phyloP scores from a whole-genome alignment of 495 filamentous ascomycete genomes.

The Talaromyces liani region DNA sequence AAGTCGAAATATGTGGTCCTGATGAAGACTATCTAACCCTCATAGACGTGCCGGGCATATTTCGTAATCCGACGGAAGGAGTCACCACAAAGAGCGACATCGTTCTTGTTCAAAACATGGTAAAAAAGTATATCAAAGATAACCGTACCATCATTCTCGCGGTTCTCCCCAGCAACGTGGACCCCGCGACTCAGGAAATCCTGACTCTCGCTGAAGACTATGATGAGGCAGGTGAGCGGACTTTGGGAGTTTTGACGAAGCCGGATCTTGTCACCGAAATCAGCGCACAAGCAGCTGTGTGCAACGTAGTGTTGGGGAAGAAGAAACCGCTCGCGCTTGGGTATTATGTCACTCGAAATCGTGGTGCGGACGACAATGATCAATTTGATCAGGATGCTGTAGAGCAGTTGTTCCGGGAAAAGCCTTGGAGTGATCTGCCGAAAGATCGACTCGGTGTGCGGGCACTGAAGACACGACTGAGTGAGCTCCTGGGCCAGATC shows the following conservation, averaged over 20 bases:
- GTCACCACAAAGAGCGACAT: conserved; percentile 32
- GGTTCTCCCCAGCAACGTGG: conserved; percentile 47
- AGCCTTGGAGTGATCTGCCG: conserved; percentile 38
- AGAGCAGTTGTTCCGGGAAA: conserved; percentile 16
- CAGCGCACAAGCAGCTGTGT: conserved; percentile 8
- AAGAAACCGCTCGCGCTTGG: conserved; percentile 9
- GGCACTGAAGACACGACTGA: conserved; percentile 33
- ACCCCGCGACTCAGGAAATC: conserved; percentile 44
- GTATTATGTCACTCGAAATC: conserved; percentile 10
- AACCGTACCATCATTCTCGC: conserved; percentile 55
- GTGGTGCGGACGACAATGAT: conserved; percentile 8
- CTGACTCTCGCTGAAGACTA: conserved; percentile 30
- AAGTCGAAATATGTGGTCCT: conserved; percentile 55
- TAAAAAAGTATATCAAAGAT: conserved; percentile 50
- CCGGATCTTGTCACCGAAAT: conserved; percentile 34
- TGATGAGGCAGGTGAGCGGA: conserved; percentile 36
- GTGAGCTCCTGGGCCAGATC: conserved; percentile 34
- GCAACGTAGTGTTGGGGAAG: conserved; percentile 5
- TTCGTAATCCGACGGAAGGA: conserved; percentile 26
- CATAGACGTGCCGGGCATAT: conserved; percentile 61
- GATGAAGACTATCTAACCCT: conserved; percentile 54
- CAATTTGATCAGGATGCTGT: conserved; percentile 15
- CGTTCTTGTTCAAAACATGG: conserved; percentile 42
- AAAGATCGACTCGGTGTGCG: conserved; percentile 41
- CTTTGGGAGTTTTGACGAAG: conserved; percentile 47